Evolutionary conservation across 1,284 basidiomycete genomes (phyloP).

Genomic region (Laetiporus sulphureus): DNA sequence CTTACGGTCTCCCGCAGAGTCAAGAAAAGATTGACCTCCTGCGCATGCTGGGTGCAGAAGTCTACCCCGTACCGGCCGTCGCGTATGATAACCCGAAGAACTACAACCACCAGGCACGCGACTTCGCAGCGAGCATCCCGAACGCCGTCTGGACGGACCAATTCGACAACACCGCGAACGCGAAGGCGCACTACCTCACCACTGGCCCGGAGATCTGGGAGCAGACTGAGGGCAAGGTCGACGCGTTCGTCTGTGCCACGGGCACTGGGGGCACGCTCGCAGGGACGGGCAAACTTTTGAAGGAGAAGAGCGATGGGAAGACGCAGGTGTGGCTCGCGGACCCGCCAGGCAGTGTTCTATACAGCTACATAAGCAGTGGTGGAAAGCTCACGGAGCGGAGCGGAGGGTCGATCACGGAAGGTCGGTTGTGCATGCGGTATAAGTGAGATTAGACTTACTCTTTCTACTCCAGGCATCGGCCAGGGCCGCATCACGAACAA

Average conservation of each 20-base stretch:
- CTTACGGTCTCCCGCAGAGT: constrained; percentile 42
- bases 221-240: constrained; percentile 76
- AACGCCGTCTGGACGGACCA: constrained; percentile 99
- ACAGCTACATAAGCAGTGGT: constrained; percentile 81
- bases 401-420: constrained; percentile 96
- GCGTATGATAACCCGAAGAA: constrained; percentile 95
- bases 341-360: constrained; percentile 91
- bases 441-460: neutral
- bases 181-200: constrained; percentile 81
- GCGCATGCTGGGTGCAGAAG: constrained; percentile 95
- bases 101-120: constrained; percentile 97
- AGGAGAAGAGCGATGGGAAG: constrained; percentile 77
- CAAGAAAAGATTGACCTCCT: constrained; percentile 98
- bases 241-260: constrained; percentile 91
- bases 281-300: constrained; percentile 80
- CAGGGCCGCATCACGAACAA: constrained; percentile 98
- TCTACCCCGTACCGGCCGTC: constrained; percentile 93
- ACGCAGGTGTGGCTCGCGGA: constrained; percentile 94
- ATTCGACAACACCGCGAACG: constrained; percentile 93
- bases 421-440: constrained; percentile 31
- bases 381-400: constrained; percentile 75
- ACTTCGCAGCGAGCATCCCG: constrained; percentile 76
- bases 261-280: constrained; percentile 96
- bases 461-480: constrained; percentile 68
- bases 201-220: constrained; percentile 98